Conservation (phyloP, 352 stramenopile species). For the Sclerospora graminicola region DNA sequence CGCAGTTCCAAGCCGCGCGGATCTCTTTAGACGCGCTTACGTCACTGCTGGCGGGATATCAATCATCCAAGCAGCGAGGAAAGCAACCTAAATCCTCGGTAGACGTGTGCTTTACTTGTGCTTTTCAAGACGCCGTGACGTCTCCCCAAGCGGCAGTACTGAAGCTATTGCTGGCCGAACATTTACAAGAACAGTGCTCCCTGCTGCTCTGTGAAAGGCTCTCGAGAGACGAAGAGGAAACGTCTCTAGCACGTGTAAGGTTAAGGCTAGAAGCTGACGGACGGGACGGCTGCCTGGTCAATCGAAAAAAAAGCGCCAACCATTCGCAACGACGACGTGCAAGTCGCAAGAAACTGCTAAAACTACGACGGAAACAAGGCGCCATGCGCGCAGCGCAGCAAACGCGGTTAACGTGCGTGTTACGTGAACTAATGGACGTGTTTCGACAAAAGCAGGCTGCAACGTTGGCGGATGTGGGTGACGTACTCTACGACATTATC, state of each 20-base stretch:
- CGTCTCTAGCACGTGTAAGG: not conserved
- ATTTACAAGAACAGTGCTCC: constrained; percentile 64
- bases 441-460: constrained; percentile 23
- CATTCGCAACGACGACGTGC: constrained; percentile 49
- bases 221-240: constrained; percentile 26
- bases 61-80: constrained; percentile 2
- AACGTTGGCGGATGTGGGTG: constrained; percentile 11
- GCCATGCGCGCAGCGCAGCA: constrained; percentile 29
- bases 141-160: constrained; percentile 45
- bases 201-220: constrained; percentile 50
- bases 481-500: constrained; percentile 36
- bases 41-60: constrained; percentile 9
- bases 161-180: constrained; percentile 56
- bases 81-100: constrained; percentile 6
- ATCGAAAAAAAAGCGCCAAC: constrained; percentile 16
- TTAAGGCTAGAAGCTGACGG: too few species aligned
- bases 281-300: too few species aligned
- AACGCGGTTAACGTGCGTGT: constrained; percentile 23
- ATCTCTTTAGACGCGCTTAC: constrained; percentile 18
- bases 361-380: constrained; percentile 39
- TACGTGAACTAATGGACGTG: constrained; percentile 30
- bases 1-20: constrained; percentile 6
- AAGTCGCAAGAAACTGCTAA: constrained; percentile 56
- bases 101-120: constrained; percentile 34
- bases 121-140: constrained; percentile 24